Conservation (phyloP, 2,329 filamentous ascomycete genomes). For the Epichloe uncinata region DNA sequence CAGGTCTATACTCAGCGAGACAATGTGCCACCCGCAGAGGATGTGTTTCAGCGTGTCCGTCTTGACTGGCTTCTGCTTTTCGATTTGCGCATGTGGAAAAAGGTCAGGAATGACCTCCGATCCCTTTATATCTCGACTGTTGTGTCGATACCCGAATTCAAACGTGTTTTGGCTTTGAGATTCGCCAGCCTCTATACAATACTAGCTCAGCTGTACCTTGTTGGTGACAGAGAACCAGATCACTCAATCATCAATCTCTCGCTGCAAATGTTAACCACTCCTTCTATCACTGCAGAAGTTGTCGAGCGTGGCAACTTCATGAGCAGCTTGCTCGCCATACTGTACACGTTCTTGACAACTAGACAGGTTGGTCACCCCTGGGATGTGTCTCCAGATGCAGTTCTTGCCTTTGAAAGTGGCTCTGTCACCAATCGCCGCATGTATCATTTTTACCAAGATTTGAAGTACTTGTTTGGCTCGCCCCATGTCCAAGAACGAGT, state of each 20-base stretch:
- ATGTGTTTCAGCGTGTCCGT: constrained; percentile 78
- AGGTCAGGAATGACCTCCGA: constrained; percentile 75
- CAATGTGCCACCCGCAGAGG: constrained; percentile 60
- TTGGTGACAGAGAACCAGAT: constrained; percentile 90
- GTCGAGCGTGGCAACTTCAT: constrained; percentile 92
- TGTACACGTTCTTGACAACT: constrained; percentile 94
- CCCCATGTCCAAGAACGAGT: constrained; percentile 78
- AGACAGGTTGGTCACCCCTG: constrained; percentile 90
- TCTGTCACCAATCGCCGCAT: constrained; percentile 90
- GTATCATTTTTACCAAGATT: constrained; percentile 94
- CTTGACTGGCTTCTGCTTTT: constrained; percentile 92
- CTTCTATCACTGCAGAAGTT: constrained; percentile 90
- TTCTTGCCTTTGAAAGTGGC: constrained; percentile 83
- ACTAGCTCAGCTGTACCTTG: constrained; percentile 84
- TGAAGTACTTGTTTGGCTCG: constrained; percentile 82
- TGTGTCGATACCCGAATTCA: constrained; percentile 91
- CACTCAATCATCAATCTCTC: constrained; percentile 98
- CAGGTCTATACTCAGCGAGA: constrained; percentile 50
- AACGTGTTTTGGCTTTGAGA: constrained; percentile 80
- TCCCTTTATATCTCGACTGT: constrained; percentile 95
- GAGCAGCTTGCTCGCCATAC: constrained; percentile 85
- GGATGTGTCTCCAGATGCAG: constrained; percentile 74
- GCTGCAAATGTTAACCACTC: constrained; percentile 89
- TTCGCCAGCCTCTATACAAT: constrained; percentile 92
- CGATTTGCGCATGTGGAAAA: constrained; percentile 94